phyloP scores from a whole-genome alignment of 768 basidiomycete genomes.

The Boletales sp. region DNA sequence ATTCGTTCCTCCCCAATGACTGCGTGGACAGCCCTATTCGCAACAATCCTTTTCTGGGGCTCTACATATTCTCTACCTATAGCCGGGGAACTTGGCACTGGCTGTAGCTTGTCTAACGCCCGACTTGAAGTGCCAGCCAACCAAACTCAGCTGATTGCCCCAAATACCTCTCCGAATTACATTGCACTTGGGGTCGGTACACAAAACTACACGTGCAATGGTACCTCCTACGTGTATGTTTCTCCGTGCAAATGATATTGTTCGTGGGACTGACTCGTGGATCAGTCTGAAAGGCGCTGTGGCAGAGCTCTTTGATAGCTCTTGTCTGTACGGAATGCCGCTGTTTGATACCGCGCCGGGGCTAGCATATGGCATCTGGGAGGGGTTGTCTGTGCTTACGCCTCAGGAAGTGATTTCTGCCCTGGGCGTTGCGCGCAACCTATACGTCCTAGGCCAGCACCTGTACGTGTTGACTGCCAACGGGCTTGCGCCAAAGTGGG shows the following conservation, averaged over 20 bases:
- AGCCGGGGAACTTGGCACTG: not conserved
- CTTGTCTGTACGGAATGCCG: conserved; percentile 39
- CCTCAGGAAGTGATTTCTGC: conserved; percentile 11
- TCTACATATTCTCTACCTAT: not conserved
- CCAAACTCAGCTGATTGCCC: conserved; percentile 35
- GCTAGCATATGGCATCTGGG: conserved; percentile 31
- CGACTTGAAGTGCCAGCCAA: conserved; percentile 21
- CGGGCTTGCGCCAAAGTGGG: conserved; percentile 51
- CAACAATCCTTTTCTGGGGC: not conserved
- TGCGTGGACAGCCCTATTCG: not conserved
- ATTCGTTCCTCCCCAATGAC: not conserved
- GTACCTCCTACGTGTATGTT: conserved; percentile 40
- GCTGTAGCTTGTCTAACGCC: not conserved
- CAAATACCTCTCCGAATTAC: conserved; percentile 34
- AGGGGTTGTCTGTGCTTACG: conserved; percentile 15
- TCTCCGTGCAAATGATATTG: not conserved
- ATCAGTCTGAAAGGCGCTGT: conserved; percentile 45
- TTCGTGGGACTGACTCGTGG: not conserved
- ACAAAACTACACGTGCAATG: conserved; percentile 54
- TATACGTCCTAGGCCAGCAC: conserved; percentile 44
- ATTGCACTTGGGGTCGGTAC: conserved; percentile 47
- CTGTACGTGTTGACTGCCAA: conserved; percentile 50
- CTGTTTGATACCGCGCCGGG: conserved; percentile 31
- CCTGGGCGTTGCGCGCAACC: conserved; percentile 6
- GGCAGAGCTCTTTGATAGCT: conserved; percentile 54